Percentiles rank a stretch among this genome's conserved stretches.
Conservation (phyloP, 257 asterid species). For the Solanum bulbocastanum region DNA sequence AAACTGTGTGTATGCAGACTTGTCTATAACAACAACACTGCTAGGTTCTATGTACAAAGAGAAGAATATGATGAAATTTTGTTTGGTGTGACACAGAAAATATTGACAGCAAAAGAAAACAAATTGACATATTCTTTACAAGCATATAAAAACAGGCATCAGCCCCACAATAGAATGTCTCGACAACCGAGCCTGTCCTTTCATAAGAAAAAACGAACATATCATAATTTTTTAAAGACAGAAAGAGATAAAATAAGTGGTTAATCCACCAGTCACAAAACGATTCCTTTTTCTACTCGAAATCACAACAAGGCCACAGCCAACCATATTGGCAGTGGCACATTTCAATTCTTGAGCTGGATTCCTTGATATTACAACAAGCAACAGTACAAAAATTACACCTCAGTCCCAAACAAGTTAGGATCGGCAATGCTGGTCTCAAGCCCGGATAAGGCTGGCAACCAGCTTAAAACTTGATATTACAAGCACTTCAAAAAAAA, state of each 20-base stretch:
- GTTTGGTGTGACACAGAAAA: background rate
- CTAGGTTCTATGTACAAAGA: constrained; percentile 12
- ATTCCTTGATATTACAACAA: background rate
- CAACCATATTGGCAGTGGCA: background rate
- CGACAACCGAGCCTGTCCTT: constrained; percentile 1
- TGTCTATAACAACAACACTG: background rate
- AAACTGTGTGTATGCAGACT: background rate
- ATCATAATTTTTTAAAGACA: background rate
- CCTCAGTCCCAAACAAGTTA: background rate
- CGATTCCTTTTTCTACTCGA: constrained; percentile 3
- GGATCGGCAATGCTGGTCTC: background rate
- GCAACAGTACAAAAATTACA: background rate
- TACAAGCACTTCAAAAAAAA: background rate
- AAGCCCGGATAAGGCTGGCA: background rate
- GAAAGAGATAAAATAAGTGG: background rate
- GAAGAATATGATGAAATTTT: constrained; percentile 10
- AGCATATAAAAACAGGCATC: constrained; percentile 9
- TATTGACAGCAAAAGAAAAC: background rate
- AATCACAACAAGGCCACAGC: background rate
- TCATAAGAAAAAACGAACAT: background rate
- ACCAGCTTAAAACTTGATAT: background rate
- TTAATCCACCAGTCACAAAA: background rate
- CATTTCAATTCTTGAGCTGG: background rate
- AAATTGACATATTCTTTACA: constrained; percentile 12
- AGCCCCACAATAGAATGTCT: constrained; percentile 18